These are phyloP conservation scores for Ilyonectria robusta DNA, from an alignment of 2,329 filamentous ascomycete species.

Conservation along the genomic window DNA sequence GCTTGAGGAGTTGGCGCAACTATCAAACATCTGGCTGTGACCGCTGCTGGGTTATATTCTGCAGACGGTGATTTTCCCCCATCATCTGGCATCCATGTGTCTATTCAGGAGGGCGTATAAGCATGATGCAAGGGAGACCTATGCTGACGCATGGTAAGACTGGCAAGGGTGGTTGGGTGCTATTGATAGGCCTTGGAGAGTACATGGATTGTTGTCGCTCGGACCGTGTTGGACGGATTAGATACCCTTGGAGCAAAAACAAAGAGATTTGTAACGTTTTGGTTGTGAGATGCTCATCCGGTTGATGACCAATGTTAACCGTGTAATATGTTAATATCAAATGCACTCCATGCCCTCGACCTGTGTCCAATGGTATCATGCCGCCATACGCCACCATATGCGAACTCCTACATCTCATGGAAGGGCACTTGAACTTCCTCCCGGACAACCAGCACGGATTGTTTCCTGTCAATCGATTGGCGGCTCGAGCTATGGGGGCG, in stretches of 20 bases:
- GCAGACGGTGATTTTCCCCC: too few relatives aligned
- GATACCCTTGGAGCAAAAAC: conserved; percentile 6
- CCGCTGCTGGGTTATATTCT: neutral
- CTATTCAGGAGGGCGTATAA: neutral
- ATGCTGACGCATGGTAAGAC: neutral
- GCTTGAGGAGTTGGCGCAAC: conserved; percentile 2
- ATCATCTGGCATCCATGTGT: neutral
- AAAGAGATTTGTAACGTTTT: neutral
- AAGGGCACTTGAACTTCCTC: neutral
- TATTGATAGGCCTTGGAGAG: neutral
- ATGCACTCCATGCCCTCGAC: conserved; percentile 5
- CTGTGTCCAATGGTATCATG: conserved; percentile 20
- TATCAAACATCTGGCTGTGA: neutral
- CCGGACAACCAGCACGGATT: neutral
- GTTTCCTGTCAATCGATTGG: neutral
- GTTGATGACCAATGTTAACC: conserved; percentile 1
- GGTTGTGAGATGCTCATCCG: neutral
- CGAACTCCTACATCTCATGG: neutral
- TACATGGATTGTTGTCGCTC: neutral
- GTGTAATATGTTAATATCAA: conserved; percentile 23
- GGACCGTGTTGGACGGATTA: neutral
- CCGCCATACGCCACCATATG: conserved; percentile 18
- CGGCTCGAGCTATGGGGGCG: neutral
- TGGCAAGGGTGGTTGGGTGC: neutral
- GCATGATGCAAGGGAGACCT: neutral